Conservation (phyloP, 2,329 filamentous ascomycete genomes). For the Xylariaceae sp. region DNA sequence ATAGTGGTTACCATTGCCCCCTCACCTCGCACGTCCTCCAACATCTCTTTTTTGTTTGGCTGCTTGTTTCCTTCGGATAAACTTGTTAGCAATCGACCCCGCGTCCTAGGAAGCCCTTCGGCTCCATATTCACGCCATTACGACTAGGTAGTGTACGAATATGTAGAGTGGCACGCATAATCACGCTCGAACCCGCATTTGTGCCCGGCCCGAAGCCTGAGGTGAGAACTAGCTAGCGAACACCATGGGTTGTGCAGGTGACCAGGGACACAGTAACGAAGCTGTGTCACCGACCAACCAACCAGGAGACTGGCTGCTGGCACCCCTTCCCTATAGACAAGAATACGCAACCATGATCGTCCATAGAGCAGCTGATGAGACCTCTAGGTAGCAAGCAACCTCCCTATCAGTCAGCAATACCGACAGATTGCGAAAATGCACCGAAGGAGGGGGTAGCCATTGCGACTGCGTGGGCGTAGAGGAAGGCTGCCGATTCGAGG, state of each 20-base stretch:
- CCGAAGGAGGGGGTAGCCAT: slow-evolving; percentile 35
- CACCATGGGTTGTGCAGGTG: background rate
- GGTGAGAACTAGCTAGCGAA: background rate
- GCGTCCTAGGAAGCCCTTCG: slow-evolving; percentile 2
- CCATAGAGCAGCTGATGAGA: background rate
- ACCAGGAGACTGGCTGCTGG: background rate
- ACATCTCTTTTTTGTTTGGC: background rate
- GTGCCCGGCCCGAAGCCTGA: background rate
- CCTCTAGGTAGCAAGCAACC: slow-evolving; percentile 11
- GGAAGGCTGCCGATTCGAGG: slow-evolving; percentile 21
- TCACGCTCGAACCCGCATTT: slow-evolving; percentile 5
- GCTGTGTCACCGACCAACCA: background rate
- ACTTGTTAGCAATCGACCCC: slow-evolving; percentile 14
- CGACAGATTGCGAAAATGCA: slow-evolving; percentile 40
- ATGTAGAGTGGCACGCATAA: slow-evolving; percentile 1
- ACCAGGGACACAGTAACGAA: background rate
- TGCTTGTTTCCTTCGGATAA: background rate
- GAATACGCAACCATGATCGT: slow-evolving; percentile 1
- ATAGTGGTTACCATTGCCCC: background rate
- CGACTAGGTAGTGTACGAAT: background rate
- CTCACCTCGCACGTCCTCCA: background rate
- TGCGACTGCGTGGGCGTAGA: background rate
- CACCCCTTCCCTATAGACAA: background rate
- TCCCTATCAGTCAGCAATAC: slow-evolving; percentile 25
- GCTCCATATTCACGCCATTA: background rate